Base-by-base conservation (phyloP, 1,284 basidiomycete genomes). In the Grifola frondosa region DNA sequence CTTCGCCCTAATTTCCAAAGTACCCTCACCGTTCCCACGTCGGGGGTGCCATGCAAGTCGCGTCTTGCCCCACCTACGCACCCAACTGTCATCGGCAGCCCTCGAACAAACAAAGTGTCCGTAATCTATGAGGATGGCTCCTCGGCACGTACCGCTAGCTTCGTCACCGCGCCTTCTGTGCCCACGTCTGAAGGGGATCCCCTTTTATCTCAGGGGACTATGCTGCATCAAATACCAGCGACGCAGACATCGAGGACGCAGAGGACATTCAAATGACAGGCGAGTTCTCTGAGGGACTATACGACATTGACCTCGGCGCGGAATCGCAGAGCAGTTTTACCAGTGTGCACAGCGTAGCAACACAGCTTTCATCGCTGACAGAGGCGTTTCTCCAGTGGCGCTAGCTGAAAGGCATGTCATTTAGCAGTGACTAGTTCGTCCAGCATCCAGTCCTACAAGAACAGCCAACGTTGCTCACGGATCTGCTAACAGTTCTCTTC, bases 391-490 rank as follows among this genome's bases (percentile, higher is more conserved):
- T 60, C 40, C 44, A 55, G 23, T 54, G 50, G 16, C n/a, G 63
- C 26, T 64, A 62, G 61, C 57, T 59, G 5, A 57, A 56, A 40
- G 54, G 49, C 22, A 42, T 59, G 21, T 67, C 66, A 3, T 65
- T 71, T 39, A 71, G 73, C 30, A 49, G 53, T 25, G 53, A 42
- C 13, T 45, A 42, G 11, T 53, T 56, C 44, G 37, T 44, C n/a
- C 23, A n/a, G n/a, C n/a, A 86, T 97, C 71, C 96, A 97, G 69
- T 99, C 69, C 77, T 96, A 10, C 85, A 91, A 69, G 88, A 96
- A 62, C 91, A 97, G 63, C 95, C 95, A 0, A 86, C 84, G 11
- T 78, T 98, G 28, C 75, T 98, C 53, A 95, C 90, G 38, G 96
- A 98, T 65, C 78, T 99, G 17, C 74, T 99, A 39, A 88, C 90